Base-by-base conservation (phyloP, 108 stramenopile genomes). In the Cyclostephanos invisitatus region DNA sequence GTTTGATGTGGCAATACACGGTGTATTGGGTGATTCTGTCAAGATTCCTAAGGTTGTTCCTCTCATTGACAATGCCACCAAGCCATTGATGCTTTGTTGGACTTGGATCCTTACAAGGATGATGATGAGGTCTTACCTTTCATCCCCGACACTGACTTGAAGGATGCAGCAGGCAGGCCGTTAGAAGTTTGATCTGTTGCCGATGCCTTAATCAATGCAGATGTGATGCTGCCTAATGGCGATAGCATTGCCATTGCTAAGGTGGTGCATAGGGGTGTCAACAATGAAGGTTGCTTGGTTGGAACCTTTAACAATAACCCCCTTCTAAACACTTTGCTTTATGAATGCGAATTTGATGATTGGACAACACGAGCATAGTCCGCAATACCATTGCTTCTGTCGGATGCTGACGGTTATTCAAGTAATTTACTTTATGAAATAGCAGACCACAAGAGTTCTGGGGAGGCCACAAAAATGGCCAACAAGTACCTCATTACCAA, bases 131-230 rank as follows among this genome's bases (percentile, higher is more conserved):
- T 46, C 8, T 46, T 62, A 29, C 24, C 35, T 3, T 24, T 20
- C 18, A 21, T 51, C 0, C 80, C 84, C 21, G 51, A 73, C 2
- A 71, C 80, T 46, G 75, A 84, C 28, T 4, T 67, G 7, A 29
- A 29, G 77, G 48, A 78, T 67, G 36, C 62, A 10, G 18, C 15
- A 49, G 77, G 80, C 0, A 67, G 40, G 37, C 56, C 68, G 0
- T 40, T 77, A 9, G n/a, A 27, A 15, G 35, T 60, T 38, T 60
- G 62, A 51, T 71, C 72, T 21, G 3, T 66, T 15, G 61, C 63
- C 35, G 84, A 88, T 48, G 28, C 18, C 5, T 29, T 77, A 20
- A 60, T 89, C 47, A 55, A 77, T 64, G 82, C 74, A 12, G 78
- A 87, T 53, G 46, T 84, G 17, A 21, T 77, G 14, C 73, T 84